Percentiles rank a stretch among this genome's conserved stretches.
These are phyloP conservation scores for Cytidiella melzeri DNA, from an alignment of 768 basidiomycete species.

Conservation along the genomic window DNA sequence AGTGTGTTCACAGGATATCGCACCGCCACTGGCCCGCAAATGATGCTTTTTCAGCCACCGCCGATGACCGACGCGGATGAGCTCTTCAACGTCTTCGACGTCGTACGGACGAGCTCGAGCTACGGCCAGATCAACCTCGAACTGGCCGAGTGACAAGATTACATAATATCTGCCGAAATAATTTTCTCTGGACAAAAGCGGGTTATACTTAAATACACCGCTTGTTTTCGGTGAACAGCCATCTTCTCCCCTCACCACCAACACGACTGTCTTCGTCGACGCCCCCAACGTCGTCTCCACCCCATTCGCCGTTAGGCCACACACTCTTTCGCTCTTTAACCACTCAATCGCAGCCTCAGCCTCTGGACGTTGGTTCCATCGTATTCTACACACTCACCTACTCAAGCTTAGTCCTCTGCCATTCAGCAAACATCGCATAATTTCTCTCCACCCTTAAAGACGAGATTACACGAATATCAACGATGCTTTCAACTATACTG, in stretches of 20 bases:
- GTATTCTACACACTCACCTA: slow-evolving; percentile 4
- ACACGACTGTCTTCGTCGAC: not conserved
- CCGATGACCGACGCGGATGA: not conserved
- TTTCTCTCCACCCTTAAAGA: slow-evolving; percentile 5
- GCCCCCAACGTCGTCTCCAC: slow-evolving; percentile 1
- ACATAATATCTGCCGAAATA: slow-evolving; percentile 2
- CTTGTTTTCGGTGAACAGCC: not conserved
- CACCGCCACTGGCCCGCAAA: no score
- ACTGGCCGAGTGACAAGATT: slow-evolving; percentile 2
- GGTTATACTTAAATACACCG: slow-evolving; percentile 3
- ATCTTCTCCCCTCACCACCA: slow-evolving; percentile 1
- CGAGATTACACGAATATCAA: slow-evolving; percentile 7
- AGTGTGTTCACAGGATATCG: no score
- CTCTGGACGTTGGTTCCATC: slow-evolving; percentile 12
- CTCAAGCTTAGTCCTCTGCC: not conserved
- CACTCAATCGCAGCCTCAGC: not conserved
- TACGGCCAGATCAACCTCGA: slow-evolving; percentile 7
- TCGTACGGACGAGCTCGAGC: slow-evolving; percentile 2
- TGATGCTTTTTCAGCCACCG: not conserved
- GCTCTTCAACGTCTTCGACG: no score
- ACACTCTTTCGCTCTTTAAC: slow-evolving; percentile 9
- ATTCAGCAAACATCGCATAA: not conserved
- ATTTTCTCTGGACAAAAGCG: slow-evolving; percentile 1
- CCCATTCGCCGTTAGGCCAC: not conserved
- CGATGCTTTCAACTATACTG: slow-evolving; percentile 29